These are phyloP conservation scores for Pisolithus marmoratus DNA, from an alignment of 768 basidiomycete species.

Conservation along the genomic window DNA sequence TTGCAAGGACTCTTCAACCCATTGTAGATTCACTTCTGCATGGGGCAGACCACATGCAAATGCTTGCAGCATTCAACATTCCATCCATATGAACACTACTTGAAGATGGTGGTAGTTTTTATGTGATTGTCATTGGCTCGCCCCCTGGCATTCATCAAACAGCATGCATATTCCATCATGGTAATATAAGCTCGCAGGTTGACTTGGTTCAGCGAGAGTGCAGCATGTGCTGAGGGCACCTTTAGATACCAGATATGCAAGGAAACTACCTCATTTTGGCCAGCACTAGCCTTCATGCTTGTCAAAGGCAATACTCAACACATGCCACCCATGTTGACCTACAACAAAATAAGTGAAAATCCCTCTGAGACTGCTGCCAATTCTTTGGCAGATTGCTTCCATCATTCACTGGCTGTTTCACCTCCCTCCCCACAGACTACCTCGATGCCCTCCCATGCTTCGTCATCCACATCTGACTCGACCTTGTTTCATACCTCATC, in stretches of 20 bases:
- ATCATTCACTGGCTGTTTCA: neutral
- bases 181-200: neutral
- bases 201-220: neutral
- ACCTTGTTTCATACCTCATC: neutral
- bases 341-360: neutral
- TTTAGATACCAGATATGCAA: neutral
- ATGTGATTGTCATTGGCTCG: neutral
- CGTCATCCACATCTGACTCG: neutral
- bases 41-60: neutral
- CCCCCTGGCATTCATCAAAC: neutral
- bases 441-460: neutral
- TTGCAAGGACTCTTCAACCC: neutral
- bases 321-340: neutral
- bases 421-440: neutral
- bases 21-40: neutral
- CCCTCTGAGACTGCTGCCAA: neutral
- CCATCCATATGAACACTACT: neutral
- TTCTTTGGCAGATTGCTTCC: neutral
- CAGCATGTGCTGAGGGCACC: neutral
- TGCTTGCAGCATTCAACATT: neutral
- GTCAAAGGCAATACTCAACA: neutral
- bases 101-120: neutral
- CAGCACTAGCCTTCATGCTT: neutral
- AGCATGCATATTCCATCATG: neutral
- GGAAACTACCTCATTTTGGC: neutral